Evolutionary conservation across 805 yeast species (phyloP).

Genomic region (Cyberlindnera suaveolens): DNA sequence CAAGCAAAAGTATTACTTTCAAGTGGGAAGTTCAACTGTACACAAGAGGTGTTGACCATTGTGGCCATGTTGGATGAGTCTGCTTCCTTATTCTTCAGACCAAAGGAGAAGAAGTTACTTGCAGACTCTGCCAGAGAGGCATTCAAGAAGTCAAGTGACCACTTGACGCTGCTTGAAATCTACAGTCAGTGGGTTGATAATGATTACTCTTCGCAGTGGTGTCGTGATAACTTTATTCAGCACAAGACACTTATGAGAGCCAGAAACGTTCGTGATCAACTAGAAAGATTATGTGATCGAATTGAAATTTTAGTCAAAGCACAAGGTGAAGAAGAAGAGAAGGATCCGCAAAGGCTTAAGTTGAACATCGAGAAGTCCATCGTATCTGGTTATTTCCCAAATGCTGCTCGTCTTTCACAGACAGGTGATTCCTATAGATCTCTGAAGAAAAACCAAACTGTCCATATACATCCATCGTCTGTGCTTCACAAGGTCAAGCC

Average conservation of each 20-base stretch:
- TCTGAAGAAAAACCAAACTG: constrained; percentile 62
- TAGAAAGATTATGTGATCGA: constrained; percentile 52
- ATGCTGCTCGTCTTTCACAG: constrained; percentile 81
- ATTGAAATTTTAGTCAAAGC: constrained; percentile 37
- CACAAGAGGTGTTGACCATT: constrained; percentile 63
- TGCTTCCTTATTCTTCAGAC: constrained; percentile 61
- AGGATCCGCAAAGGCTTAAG: constrained; percentile 43
- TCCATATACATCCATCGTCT: constrained; percentile 82
- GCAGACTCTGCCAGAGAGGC: constrained; percentile 60
- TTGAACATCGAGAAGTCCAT: constrained; percentile 78
- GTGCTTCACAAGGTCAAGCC: constrained; percentile 58
- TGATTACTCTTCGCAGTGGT: constrained; percentile 73
- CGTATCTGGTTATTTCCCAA: constrained; percentile 92
- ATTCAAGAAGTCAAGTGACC: constrained; percentile 63
- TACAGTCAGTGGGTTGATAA: constrained; percentile 71
- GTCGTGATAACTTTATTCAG: constrained; percentile 77
- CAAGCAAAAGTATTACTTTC: constrained; percentile 69
- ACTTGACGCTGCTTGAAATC: constrained; percentile 64
- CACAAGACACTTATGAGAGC: constrained; percentile 65
- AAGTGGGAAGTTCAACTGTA: constrained; percentile 55
- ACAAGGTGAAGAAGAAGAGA: constrained; percentile 27
- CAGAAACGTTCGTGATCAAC: constrained; percentile 64
- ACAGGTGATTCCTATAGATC: constrained; percentile 65
- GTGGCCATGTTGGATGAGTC: constrained; percentile 82
- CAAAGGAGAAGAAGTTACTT: constrained; percentile 56